Base-by-base conservation (phyloP, 2,329 filamentous ascomycete genomes). In the Calycina herbarum region DNA sequence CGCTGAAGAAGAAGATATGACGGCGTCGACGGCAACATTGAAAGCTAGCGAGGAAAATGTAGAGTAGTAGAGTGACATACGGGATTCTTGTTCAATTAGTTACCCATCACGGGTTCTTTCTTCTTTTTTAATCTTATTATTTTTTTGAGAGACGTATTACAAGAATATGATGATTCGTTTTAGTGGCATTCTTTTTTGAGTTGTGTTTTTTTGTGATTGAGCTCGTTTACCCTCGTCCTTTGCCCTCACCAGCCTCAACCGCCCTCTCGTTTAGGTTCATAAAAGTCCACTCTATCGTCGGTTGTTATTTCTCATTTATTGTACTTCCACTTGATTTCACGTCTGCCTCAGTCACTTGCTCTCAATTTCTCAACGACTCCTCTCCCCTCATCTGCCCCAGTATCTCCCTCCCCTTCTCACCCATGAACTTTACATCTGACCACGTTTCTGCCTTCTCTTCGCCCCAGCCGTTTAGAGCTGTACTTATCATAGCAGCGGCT, bases 1-100 rank as follows among this genome's bases (percentile, higher is more conserved):
- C 6, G 20, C 20, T 20, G 45, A 51, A 20, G 45, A 72, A 57
- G 70, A 73, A 24, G 69, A 71, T 59, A 48, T 73, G 45, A 60
- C 67, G 29, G 67, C 64, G 20, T 71, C 70, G n/a, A 72, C 69
- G n/a, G 66, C 65, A 15, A 73, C 71, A 1, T 33, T 71, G 27
- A 74, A 73, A 27, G 33, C 59, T 35, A 20, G 31, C 20, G 48
- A 61, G 38, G 64, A 64, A 56, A 66, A 62, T 68, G 68, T 69
- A 70, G 70, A 71, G 64, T 70, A 73, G 68, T 70, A 73, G 68
- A 69, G 48, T 11, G n/a, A 13, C 45, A 24, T 24, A 24, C 27
- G n/a, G 20, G 45, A 20, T 24, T 20, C 3, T 4, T 51, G 45
- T 51, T 51, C n/a, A 51, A 51, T 51, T 51, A 51, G 35, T 38